Percentiles rank a stretch among this genome's conserved stretches.
Conservation (phyloP, 2,329 filamentous ascomycete species). For the Colletotrichum gloeosporioides region DNA sequence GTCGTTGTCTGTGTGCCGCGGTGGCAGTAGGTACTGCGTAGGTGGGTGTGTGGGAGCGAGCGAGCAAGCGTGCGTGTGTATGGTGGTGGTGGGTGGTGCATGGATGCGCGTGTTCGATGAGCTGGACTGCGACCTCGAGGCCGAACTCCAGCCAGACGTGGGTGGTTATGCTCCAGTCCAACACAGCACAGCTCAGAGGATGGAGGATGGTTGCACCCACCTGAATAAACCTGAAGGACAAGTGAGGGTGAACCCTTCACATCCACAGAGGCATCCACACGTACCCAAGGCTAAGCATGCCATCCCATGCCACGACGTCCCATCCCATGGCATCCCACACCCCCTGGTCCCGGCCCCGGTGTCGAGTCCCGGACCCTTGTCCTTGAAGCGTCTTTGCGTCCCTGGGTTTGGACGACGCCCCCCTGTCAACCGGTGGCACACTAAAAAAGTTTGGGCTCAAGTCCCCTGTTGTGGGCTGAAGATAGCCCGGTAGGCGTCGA, state of each 20-base stretch:
- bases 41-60: not conserved
- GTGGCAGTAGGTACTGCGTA: not conserved
- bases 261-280: conserved; percentile 19
- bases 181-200: not conserved
- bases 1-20: not conserved
- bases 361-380: conserved; percentile 7
- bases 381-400: conserved; percentile 21
- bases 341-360: conserved; percentile 9
- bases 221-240: conserved; percentile 17
- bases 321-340: conserved; percentile 1
- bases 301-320: conserved; percentile 11
- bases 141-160: not conserved
- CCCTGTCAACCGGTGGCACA: conserved; percentile 19
- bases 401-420: conserved; percentile 20
- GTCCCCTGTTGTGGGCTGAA: conserved; percentile 21
- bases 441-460: conserved; percentile 9
- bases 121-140: not conserved
- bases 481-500: conserved; percentile 19
- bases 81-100: not conserved
- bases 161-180: not conserved
- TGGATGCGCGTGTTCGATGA: not conserved
- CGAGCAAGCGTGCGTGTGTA: not conserved
- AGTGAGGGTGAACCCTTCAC: conserved; percentile 18
- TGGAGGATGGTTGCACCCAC: conserved; percentile 17
- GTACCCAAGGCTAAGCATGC: conserved; percentile 3